A percentile compares a stretch with the other conserved stretches of the same genome.
Conservation (phyloP, 345 rosid genomes). For the Salix udensis region DNA sequence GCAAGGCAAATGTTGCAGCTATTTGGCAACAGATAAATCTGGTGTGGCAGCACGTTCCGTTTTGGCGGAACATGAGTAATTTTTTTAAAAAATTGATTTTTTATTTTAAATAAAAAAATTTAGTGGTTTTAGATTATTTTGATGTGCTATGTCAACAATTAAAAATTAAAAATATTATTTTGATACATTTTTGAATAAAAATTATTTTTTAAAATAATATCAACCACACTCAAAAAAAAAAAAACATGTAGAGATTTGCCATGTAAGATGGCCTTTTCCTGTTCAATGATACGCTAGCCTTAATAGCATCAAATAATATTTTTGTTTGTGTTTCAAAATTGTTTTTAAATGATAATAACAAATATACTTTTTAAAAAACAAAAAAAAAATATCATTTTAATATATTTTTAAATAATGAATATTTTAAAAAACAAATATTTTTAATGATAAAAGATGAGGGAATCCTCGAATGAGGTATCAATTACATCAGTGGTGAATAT, state of each 20-base stretch:
- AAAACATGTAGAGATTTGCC: not conserved
- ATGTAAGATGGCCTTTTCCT: not conserved
- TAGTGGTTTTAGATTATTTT: no score
- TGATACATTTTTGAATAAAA: no score
- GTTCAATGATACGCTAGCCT: not conserved
- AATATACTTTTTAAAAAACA: no score
- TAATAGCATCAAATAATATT: not conserved
- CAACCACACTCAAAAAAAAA: fast-evolving
- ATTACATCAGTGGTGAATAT: not conserved
- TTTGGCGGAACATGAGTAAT: not conserved
- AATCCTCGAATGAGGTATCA: not conserved
- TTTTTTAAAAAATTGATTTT: no score
- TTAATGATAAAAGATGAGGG: not conserved
- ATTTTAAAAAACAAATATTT: no score
- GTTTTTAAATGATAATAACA: no score
- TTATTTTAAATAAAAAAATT: no score
- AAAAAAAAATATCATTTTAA: no score
- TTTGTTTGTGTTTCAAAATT: no score
- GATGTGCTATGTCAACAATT: no score
- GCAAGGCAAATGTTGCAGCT: not conserved
- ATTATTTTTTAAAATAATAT: fast-evolving
- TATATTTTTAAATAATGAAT: no score
- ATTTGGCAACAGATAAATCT: not conserved
- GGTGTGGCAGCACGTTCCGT: not conserved
- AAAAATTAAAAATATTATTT: no score